These are phyloP conservation scores for Anacardium occidentale DNA, from an alignment of 345 rosid species.

Conservation along the genomic window DNA sequence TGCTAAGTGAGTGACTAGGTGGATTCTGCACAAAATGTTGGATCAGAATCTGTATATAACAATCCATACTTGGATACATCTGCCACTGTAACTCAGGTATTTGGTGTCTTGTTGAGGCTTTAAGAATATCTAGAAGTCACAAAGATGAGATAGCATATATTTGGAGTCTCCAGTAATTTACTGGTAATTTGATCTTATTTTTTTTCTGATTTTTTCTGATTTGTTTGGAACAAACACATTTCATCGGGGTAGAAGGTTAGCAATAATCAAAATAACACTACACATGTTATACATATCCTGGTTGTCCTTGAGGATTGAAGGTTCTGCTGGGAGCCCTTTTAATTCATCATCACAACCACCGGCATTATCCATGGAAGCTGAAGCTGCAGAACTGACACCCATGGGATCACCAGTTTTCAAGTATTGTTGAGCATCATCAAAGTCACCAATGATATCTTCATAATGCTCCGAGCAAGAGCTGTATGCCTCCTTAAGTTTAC, in stretches of 20 bases:
- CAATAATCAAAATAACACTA: slow-evolving; percentile 29
- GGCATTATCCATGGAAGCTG: slow-evolving; percentile 12
- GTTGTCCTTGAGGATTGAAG: slow-evolving; percentile 20
- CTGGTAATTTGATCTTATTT: too few species aligned
- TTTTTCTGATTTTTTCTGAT: not conserved
- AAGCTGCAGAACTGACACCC: not conserved
- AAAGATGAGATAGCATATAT: too few species aligned
- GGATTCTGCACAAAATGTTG: not conserved
- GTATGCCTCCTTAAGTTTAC: slow-evolving; percentile 8
- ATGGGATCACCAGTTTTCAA: slow-evolving; percentile 4
- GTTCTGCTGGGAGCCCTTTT: not conserved
- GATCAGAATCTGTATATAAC: not conserved
- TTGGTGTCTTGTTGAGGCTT: too few species aligned
- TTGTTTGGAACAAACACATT: not conserved
- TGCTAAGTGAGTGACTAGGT: too few species aligned
- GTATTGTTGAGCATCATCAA: not conserved
- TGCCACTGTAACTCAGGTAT: not conserved
- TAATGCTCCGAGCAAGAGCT: slow-evolving; percentile 14
- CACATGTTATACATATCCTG: slow-evolving; percentile 27
- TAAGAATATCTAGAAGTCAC: too few species aligned
- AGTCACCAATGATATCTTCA: not conserved
- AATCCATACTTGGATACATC: not conserved
- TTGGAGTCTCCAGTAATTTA: too few species aligned
- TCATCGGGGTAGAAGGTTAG: slow-evolving; percentile 17
- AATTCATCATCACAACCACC: slow-evolving; percentile 12